Base-by-base conservation (phyloP, 768 basidiomycete species). In the Coprinopsis strossmayeri region DNA sequence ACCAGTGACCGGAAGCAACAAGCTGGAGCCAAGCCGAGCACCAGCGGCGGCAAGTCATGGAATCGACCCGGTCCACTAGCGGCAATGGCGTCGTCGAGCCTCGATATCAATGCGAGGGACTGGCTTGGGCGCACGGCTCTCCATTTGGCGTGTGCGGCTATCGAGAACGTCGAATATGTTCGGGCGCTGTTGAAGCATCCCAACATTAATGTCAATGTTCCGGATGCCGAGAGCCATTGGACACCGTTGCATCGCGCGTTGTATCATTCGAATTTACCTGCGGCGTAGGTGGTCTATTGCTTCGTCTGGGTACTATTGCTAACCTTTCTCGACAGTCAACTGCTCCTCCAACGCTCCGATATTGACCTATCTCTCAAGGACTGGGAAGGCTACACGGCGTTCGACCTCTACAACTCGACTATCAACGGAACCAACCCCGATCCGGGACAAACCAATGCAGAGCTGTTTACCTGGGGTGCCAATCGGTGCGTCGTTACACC, bases 361-460 rank as follows among this genome's bases (percentile, higher is more conserved):
- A 79, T 79, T 20, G 89, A 96, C 61, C 65, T 71, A 0, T 67
- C 74, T 3, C 55, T 87, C 50, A 91, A 91, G 61, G 95, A 97
- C 59, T 59, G 71, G 24, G 95, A 97, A 56, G 95, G 89, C 0
- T 87, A 94, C 63, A 91, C 91, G 0, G 82, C 92, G 0, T 91
- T 91, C 53, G 94, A 98, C 60, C 66, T 98, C 27, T 96, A 91
- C 67, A 97, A 97, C 61, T 86, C 87, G 2, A 95, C 92, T 0
- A 68, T 95, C 53, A 73, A 78, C 59, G 86, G 78, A 24, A 88
- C 87, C 2, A 80, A 81, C 50, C 86, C 85, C 3, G 56, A 59
- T 34, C 55, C 60, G 1, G 54, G 60, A 26, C 62, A 66, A 47
- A 46, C 46, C 48, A 56, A 71, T 59, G 60, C 76, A 1, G 90